Conservation (phyloP, 345 rosid species). For the Dipteronia sinensis region DNA sequence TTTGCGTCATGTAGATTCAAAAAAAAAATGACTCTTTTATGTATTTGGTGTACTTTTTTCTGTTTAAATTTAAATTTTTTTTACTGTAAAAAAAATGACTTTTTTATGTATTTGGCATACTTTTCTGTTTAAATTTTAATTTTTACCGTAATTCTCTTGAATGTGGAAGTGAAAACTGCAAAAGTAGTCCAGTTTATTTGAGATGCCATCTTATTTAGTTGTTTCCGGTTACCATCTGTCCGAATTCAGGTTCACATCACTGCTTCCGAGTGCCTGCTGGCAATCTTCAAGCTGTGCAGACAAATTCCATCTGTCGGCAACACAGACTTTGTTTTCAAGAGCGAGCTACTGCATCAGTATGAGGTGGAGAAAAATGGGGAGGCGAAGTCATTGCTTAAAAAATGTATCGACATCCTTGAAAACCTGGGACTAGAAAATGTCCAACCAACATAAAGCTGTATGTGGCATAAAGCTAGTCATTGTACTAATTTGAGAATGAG, state of each 20-base stretch:
- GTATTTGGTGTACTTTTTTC: too few species aligned
- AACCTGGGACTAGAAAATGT: constrained; percentile 24
- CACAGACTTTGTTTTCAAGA: constrained; percentile 42
- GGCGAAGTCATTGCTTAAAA: constrained; percentile 67
- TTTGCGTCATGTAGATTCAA: background rate
- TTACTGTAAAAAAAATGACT: background rate
- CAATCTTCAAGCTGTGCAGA: constrained; percentile 41
- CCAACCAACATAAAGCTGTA: constrained; percentile 18
- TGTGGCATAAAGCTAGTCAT: constrained; percentile 2
- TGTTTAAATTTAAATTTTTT: background rate
- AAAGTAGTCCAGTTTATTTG: background rate
- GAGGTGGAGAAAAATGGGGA: constrained; percentile 80
- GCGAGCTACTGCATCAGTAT: constrained; percentile 51
- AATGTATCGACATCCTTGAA: constrained; percentile 59
- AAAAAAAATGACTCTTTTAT: too few species aligned
- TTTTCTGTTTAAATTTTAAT: background rate
- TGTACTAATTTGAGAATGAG: background rate
- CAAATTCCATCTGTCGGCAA: constrained; percentile 36
- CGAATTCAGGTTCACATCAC: constrained; percentile 67
- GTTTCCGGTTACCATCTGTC: background rate
- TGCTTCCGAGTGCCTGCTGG: constrained; percentile 81
- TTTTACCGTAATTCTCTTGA: background rate
- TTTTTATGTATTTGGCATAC: background rate
- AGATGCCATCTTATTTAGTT: background rate
- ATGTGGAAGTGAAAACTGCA: background rate